Evolutionary conservation across 139 green algal genomes (phyloP), one percentile per base, ranked within the genome.

Genomic region (Micractinium sp.): DNA sequence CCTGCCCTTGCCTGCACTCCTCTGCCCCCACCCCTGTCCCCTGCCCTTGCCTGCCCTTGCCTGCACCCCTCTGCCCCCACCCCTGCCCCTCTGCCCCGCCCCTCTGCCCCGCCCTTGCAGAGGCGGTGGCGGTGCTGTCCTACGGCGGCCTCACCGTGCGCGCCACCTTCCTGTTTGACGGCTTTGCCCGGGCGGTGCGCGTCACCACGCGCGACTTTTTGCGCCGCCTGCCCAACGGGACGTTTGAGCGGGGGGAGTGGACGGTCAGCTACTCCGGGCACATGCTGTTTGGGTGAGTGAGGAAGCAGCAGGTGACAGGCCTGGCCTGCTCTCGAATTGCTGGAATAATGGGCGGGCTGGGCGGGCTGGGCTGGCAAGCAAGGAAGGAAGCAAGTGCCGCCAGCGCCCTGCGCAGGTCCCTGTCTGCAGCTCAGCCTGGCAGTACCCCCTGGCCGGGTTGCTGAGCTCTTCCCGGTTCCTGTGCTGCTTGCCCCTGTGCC

Each of bases 281-380:
- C 82, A 87, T 87, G 82, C 82, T 87, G 61, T 87, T 87, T 87
- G 82, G 82, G 82, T 87, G 82, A 76, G 82, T n/a, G n/a, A n/a
- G n/a, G n/a, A n/a, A n/a, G n/a, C n/a, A n/a, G 73, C 73, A 39
- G n/a, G 12, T 76, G 25, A 35, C 18, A 9, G 16, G 18, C 66
- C 66, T 74, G 66, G 18, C 66, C 66, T 31, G 60, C n/a, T n/a
- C n/a, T n/a, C n/a, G n/a, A n/a, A n/a, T n/a, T n/a, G n/a, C n/a
- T n/a, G n/a, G n/a, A n/a, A n/a, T n/a, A n/a, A n/a, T n/a, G n/a
- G n/a, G n/a, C n/a, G n/a, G n/a, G n/a, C n/a, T n/a, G n/a, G n/a
- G n/a, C n/a, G n/a, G n/a, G n/a, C n/a, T n/a, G n/a, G n/a, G n/a
- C n/a, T n/a, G n/a, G n/a, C n/a, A n/a, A n/a, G n/a, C n/a, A n/a